Evolutionary conservation across 2,329 filamentous ascomycete genomes (phyloP).

Genomic region (Colletotrichum cordylinicola): DNA sequence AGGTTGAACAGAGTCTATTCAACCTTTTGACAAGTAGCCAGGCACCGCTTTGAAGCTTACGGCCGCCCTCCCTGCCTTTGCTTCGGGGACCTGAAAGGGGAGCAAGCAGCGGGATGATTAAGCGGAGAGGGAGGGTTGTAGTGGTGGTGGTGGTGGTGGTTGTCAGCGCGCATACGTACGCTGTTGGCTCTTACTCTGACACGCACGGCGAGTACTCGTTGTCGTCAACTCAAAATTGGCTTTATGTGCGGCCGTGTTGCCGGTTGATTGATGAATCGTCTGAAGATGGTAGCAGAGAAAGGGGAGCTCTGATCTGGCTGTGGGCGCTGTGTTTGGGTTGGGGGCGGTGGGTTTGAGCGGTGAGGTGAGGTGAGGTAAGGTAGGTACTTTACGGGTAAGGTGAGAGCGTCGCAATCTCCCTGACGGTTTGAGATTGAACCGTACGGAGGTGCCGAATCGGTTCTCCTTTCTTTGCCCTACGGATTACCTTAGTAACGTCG

Average conservation of each 20-base stretch:
- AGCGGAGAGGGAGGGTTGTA: neutral
- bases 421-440: conserved; percentile 20
- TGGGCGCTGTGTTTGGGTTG: neutral
- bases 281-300: neutral
- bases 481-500: neutral
- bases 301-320: neutral
- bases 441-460: conserved; percentile 12
- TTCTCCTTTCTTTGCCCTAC: neutral
- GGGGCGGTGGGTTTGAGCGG: neutral
- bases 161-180: neutral
- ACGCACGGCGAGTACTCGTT: neutral
- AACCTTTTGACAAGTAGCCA: neutral
- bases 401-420: conserved; percentile 18
- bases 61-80: neutral
- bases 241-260: neutral
- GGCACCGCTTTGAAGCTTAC: neutral
- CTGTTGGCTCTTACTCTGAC: neutral
- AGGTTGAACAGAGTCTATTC: neutral
- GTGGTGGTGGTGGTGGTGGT: neutral
- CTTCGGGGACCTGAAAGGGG: neutral
- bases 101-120: neutral
- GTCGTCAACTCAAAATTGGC: conserved; percentile 6
- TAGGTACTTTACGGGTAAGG: neutral
- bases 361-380: neutral
- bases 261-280: conserved; percentile 11